Percentiles rank a stretch among this genome's conserved stretches.
Conservation (phyloP, 176 grass and related monocot genomes). For the Aegilops longissima region DNA sequence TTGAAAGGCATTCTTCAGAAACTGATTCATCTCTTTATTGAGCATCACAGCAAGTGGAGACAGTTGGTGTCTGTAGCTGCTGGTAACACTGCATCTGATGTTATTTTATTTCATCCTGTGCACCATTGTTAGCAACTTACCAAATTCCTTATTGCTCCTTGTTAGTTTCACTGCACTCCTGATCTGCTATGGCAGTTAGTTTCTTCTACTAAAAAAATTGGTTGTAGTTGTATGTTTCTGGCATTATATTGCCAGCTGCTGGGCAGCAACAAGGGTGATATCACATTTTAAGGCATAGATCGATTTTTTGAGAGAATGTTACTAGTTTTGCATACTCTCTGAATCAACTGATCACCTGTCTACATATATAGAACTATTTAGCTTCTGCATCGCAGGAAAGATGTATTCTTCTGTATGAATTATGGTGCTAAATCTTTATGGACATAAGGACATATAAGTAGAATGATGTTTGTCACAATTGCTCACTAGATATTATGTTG, state of each 20-base stretch:
- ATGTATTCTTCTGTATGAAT: neutral
- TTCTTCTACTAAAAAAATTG: neutral
- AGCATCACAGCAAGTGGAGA: slow-evolving; percentile 88
- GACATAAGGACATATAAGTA: neutral
- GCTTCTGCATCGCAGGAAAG: neutral
- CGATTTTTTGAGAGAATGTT: slow-evolving; percentile 1
- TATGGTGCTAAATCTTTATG: slow-evolving; percentile 26
- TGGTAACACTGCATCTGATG: slow-evolving; percentile 45
- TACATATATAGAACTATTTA: neutral
- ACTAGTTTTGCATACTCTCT: slow-evolving; percentile 18
- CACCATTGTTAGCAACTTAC: slow-evolving; percentile 24
- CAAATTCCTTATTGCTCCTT: neutral
- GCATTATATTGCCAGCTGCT: slow-evolving; percentile 9
- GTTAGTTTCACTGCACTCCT: slow-evolving; percentile 16
- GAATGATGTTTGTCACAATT: neutral
- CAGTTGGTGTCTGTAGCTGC: slow-evolving; percentile 77
- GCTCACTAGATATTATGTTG: slow-evolving; percentile 21
- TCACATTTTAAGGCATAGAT: neutral
- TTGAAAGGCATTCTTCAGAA: slow-evolving; percentile 92
- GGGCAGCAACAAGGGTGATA: neutral
- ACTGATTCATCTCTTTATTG: slow-evolving; percentile 70
- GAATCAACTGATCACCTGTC: slow-evolving; percentile 11
- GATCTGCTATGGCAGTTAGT: neutral
- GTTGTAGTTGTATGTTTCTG: slow-evolving; percentile 8
- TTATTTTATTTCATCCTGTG: slow-evolving; percentile 4